Evolutionary conservation across 768 basidiomycete species (phyloP), one percentile per base, ranked within the genome.

Genomic region (Mycena chlorophos): DNA sequence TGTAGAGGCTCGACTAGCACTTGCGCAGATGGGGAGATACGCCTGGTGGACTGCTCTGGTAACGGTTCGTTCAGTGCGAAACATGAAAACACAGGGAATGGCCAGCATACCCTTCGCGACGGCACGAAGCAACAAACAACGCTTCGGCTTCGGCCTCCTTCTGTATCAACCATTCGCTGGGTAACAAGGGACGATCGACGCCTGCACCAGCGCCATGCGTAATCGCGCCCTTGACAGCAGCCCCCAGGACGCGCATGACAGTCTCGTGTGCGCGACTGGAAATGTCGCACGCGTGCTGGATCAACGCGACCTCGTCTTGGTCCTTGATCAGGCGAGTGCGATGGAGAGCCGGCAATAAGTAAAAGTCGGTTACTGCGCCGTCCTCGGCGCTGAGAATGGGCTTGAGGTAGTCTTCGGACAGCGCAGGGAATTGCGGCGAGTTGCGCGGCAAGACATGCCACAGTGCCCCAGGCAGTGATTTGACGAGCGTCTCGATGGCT

Each of bases 101-200:
- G n/a, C 29, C 12, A 13, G 70, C 85, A 61, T 50, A 94, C 92
- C 92, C 94, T 72, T 92, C 87, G 54, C 92, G 77, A 49, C 93
- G 77, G 72, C 94, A 97, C 1, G 87, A 87, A 2, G 94, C 92
- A 0, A 93, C 89, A 60, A 98, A 98, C 6, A 95, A 79, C 0
- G 94, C 96, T 68, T 96, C 95, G 0, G 94, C 96, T 68, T 97
- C 95, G 0, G 86, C 88, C 71, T 98, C 96, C 63, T 89, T 91
- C 73, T 91, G 85, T 16, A 98, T 91, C 42, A 92, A 74, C 89
- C 95, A 97, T 64, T 94, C 88, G 3, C 80, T 78, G 2, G 89
- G 91, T 2, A 91, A 74, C 4, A 81, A 71, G 0, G 84, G 85
- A 3, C 80, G 72, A 10, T 73, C 71, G 3, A 73, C 73, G 10